These are phyloP conservation scores for Saccharomycopsis babjevae DNA, from an alignment of 805 yeast genomes.

Conservation along the genomic window DNA sequence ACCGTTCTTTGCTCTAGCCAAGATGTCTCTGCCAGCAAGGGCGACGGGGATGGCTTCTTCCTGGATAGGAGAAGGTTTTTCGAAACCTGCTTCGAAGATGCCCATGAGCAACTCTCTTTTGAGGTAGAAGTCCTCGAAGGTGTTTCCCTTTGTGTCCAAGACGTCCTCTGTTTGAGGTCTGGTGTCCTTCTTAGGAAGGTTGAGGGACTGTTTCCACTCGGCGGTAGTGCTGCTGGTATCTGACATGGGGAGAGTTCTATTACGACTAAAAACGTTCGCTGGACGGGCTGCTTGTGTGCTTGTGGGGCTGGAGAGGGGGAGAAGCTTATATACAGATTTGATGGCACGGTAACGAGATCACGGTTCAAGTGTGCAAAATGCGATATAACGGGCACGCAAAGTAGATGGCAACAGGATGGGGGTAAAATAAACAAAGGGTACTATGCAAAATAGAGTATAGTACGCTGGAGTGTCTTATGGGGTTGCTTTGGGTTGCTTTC, in stretches of 20 bases:
- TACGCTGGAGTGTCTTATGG: too few species aligned
- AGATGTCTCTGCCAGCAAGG: conserved; percentile 85
- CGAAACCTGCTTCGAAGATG: conserved; percentile 97
- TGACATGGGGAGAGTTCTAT: not conserved
- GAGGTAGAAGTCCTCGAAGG: conserved; percentile 85
- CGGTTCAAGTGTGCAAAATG: too few species aligned
- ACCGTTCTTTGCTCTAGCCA: conserved; percentile 97
- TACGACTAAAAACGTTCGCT: too few species aligned
- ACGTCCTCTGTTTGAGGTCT: conserved; percentile 98
- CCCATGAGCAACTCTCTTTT: conserved; percentile 96
- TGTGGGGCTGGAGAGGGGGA: too few species aligned
- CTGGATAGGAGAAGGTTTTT: conserved; percentile 95
- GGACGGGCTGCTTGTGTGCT: too few species aligned
- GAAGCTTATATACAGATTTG: too few species aligned
- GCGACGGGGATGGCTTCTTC: conserved; percentile 96
- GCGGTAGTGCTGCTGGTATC: not conserved
- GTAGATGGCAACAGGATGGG: too few species aligned
- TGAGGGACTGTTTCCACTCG: conserved; percentile 62
- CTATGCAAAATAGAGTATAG: too few species aligned
- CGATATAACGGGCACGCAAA: too few species aligned
- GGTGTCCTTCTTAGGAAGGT: conserved; percentile 75
- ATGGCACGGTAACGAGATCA: too few species aligned
- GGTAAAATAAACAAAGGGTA: too few species aligned
- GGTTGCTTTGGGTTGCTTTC: too few species aligned
- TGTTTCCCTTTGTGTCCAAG: conserved; percentile 76